Base-by-base conservation (phyloP, 1,139 yeast species). In the Nakaseomyces kungkrabaensis region DNA sequence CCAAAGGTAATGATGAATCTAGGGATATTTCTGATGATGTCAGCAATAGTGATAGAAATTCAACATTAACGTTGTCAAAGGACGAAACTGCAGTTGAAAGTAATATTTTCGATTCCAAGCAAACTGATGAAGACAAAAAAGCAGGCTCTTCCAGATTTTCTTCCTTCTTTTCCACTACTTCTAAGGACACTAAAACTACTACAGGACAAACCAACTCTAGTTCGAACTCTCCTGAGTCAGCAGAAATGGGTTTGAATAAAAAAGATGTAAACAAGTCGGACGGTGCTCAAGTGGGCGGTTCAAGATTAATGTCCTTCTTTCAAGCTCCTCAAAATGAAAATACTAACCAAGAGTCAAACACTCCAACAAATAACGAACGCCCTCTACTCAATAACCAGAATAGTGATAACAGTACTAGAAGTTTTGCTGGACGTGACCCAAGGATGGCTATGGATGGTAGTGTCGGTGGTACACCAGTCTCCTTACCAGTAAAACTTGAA, bases 111-210 rank as follows among this genome's bases (percentile, higher is more conserved):
- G 40, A 24, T 32, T 22, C 32, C 34, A 41, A 33, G 11, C 36
- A 29, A 11, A 36, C 33, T 33, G 44, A 50, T 26, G 64, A 60
- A 4, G 38, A 53, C 27, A 46, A 54, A 24, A 57, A 56, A 48
- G 55, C 59, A 36, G 54, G 62, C 0, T 62, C 67, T 8, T 65
- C 68, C 5, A 59, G 68, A 49, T 65, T 65, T 49, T 60, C 67
- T 1, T 64, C 68, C 7, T 65, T 65, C 48, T 65, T 65, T 52
- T 54, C 58, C 17, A 49, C 58, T 4, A 47, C 56, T n/a, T 47
- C 59, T 9, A 38, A 38, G 29, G 42, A 38, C 11, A 42, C 26
- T 17, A 44, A 37, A 29, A 46, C 29, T 49, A 53, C 10, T 43
- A 52, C 43, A 48, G 45, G 29, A 9, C 34, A 45, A 7, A 40